Base-by-base conservation (phyloP, 140 eudicot species). In the Anethum foeniculum region DNA sequence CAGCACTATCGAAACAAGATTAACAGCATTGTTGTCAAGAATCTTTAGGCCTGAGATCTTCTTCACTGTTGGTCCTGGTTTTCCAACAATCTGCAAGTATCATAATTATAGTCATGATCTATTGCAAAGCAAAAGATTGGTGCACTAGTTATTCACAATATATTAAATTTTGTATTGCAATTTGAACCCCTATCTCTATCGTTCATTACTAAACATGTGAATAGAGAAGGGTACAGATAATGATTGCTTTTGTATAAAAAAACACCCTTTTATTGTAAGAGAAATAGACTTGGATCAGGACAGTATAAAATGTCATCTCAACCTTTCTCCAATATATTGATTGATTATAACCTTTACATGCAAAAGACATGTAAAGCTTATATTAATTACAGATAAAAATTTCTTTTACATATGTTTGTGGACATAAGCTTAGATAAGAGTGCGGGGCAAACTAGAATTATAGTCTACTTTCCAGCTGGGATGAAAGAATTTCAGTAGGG, bases 41-140 rank as follows among this genome's bases (percentile, higher is more conserved):
- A 94, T 84, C 49, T 80, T 88, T 19, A 94, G 90, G 77, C 98
- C 98, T 4, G 97, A 90, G 16, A 94, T 92, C 68, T 80, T 90
- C 90, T 92, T 92, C 87, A 94, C 98, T 0, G 97, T 94, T 21
- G 98, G 98, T 43, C 97, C 98, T 14, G 96, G 92, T 84, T 89
- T 92, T 32, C 97, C 91, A 44, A 94, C 98, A 83, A 94, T 91
- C 98, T 94, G 86, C 85, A 91, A 28, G 71, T n/a, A 12, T 19
- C 41, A 47, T 13, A 46, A 72, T 25, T 49, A 3, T 16, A 34
- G 47, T 72, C 56, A 65, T 21, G 32, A 36, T 49, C 25, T 60
- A 27, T 34, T 13, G 69, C 44, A 13, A 68, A 69, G 51, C 72
- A 58, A n/a, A 48, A 75, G 41, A 23, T 13, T 44, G 38, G 38